These are phyloP conservation scores for Calocybe cyanea DNA, from an alignment of 768 basidiomycete genomes.

Conservation along the genomic window DNA sequence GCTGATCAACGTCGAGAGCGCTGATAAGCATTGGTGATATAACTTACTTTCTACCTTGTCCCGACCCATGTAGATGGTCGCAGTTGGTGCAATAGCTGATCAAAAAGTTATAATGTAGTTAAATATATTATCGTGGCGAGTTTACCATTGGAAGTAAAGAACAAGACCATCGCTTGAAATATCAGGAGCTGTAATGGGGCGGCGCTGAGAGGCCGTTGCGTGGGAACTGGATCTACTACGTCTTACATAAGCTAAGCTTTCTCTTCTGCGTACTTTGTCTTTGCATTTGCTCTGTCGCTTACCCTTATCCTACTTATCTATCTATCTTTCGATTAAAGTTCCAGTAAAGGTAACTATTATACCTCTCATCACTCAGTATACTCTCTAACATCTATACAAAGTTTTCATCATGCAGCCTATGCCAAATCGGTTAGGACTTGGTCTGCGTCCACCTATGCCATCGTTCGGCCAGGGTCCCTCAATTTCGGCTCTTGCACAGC, in stretches of 20 bases:
- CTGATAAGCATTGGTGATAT: background rate
- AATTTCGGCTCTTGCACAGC: conserved; percentile 86
- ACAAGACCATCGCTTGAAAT: conserved; percentile 42
- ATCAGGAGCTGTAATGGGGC: background rate
- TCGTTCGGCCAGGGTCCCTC: conserved; percentile 91
- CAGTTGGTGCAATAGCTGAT: conserved; percentile 59
- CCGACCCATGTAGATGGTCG: conserved; percentile 87
- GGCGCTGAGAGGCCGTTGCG: background rate
- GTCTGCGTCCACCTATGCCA: conserved; percentile 82
- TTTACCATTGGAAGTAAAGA: conserved; percentile 43
- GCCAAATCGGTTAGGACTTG: conserved; percentile 79
- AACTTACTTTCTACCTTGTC: conserved; percentile 93
- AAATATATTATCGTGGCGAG: background rate
- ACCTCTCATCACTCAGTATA: too few species aligned
- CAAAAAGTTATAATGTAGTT: background rate
- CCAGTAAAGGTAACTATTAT: background rate
- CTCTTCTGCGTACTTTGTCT: background rate
- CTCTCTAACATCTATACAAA: conserved; percentile 2
- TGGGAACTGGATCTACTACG: conserved; percentile 5
- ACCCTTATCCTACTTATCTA: conserved; percentile 62
- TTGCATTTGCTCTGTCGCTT: conserved; percentile 10
- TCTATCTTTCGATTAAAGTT: conserved; percentile 64
- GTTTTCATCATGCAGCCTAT: conserved; percentile 54
- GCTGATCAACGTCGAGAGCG: background rate
- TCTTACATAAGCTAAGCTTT: conserved; percentile 4